These are phyloP conservation scores for Handroanthus guayacan DNA, from an alignment of 257 asterid genomes.

Conservation along the genomic window DNA sequence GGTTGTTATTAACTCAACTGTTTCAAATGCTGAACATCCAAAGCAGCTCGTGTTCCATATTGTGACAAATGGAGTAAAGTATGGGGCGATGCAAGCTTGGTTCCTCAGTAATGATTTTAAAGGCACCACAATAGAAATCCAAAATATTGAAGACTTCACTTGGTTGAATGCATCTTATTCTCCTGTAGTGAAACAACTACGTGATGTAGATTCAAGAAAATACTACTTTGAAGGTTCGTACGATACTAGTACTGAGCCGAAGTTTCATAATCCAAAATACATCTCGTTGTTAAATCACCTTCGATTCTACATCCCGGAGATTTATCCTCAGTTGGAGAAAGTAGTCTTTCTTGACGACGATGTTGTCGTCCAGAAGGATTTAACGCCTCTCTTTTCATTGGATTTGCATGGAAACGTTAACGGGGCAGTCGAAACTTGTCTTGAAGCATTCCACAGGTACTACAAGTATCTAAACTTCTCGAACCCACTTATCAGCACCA, in stretches of 20 bases:
- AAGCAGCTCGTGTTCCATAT: conserved; percentile 78
- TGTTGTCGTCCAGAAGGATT: conserved; percentile 50
- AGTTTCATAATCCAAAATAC: conserved; percentile 59
- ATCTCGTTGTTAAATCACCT: conserved; percentile 64
- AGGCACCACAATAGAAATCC: conserved; percentile 67
- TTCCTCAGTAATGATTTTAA: conserved; percentile 64
- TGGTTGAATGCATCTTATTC: conserved; percentile 73
- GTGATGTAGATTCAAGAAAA: conserved; percentile 43
- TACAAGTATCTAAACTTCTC: conserved; percentile 76
- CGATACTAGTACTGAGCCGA: conserved; percentile 46
- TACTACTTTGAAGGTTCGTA: conserved; percentile 48
- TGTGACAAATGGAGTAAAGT: conserved; percentile 62
- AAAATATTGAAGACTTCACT: conserved; percentile 60
- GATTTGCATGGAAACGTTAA: conserved; percentile 82
- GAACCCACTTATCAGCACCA: conserved; percentile 67
- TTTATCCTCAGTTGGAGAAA: conserved; percentile 75
- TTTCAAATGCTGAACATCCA: conserved; percentile 73
- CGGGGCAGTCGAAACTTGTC: conserved; percentile 87
- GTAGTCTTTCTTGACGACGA: conserved; percentile 77
- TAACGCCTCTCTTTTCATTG: conserved; percentile 51
- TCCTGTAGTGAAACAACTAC: conserved; percentile 64
- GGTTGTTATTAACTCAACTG: conserved; percentile 71
- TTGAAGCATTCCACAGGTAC: conserved; percentile 71
- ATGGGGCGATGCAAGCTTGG: conserved; percentile 80
- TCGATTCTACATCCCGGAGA: conserved; percentile 75